Percentiles rank a stretch among this genome's conserved stretches.
phyloP scores from a whole-genome alignment of 2,329 filamentous ascomycete species.

The Penicillium sp. region DNA sequence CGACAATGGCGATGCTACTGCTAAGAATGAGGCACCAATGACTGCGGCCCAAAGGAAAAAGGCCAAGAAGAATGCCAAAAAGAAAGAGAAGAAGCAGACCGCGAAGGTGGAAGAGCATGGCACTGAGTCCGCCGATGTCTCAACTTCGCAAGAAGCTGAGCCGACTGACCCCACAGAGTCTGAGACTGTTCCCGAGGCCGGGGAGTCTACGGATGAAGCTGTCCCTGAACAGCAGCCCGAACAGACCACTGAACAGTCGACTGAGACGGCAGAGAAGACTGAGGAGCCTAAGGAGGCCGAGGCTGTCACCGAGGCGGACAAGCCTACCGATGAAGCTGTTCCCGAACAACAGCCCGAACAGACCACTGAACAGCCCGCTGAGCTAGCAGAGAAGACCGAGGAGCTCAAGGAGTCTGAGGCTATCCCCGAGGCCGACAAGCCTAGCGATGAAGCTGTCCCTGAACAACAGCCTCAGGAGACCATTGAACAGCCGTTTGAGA shows the following conservation, averaged over 20 bases:
- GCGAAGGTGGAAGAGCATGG: background rate
- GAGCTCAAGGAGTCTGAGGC: background rate
- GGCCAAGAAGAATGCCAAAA: constrained; percentile 21
- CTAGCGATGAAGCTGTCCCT: constrained; percentile 2
- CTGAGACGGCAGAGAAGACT: background rate
- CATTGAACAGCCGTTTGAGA: constrained; percentile 2
- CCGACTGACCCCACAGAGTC: background rate
- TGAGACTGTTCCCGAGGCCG: constrained; percentile 5
- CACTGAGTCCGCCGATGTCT: background rate
- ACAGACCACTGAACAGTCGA: constrained; percentile 7
- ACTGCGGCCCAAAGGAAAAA: constrained; percentile 20
- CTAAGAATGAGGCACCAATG: constrained; percentile 10
- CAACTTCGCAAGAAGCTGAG: background rate
- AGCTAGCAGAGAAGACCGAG: background rate
- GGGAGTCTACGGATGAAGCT: constrained; percentile 5
- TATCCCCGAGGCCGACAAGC: constrained; percentile 4
- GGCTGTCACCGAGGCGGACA: constrained; percentile 2
- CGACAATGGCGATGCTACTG: constrained; percentile 2
- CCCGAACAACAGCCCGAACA: constrained; percentile 9
- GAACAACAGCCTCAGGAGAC: constrained; percentile 10
- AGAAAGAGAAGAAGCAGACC: constrained; percentile 21
- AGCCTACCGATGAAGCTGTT: constrained; percentile 3
- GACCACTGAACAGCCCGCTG: constrained; percentile 4
- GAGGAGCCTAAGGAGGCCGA: background rate
- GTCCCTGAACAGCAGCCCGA: constrained; percentile 7